Conservation (phyloP, 1,139 yeast species). For the Nakaseomyces uthaithaninus region DNA sequence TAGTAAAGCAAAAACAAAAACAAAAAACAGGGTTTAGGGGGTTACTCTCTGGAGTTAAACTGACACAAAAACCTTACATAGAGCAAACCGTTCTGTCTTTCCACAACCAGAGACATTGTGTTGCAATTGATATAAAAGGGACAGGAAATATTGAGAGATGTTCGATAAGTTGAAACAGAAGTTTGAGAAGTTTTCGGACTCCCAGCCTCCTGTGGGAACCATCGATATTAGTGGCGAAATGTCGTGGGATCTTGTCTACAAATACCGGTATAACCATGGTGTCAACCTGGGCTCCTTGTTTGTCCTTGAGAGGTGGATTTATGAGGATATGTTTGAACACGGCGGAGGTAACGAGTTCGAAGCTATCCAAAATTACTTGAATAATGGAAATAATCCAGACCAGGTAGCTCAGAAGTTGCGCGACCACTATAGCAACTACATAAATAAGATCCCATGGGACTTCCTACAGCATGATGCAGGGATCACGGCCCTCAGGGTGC, state of each 20-base stretch:
- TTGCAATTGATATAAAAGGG: no score
- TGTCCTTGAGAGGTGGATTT: slow-evolving; percentile 72
- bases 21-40: no score
- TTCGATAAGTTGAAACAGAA: slow-evolving; percentile 3
- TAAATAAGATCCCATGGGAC: slow-evolving; percentile 59
- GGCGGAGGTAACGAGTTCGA: slow-evolving; percentile 47
- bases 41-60: no score
- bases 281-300: slow-evolving; percentile 83
- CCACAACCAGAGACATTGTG: no score
- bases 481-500: slow-evolving; percentile 73
- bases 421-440: slow-evolving; percentile 60
- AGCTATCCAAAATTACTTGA: slow-evolving; percentile 47
- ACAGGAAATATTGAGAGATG: not conserved
- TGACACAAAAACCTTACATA: no score
- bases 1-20: no score
- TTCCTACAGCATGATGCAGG: slow-evolving; percentile 54
- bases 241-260: slow-evolving; percentile 40
- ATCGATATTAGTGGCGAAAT: slow-evolving; percentile 8
- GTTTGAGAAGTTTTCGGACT: slow-evolving; percentile 8
- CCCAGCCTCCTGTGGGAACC: slow-evolving; percentile 26
- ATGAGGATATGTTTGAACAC: slow-evolving; percentile 48
- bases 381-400: slow-evolving; percentile 41
- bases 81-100: no score
- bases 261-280: slow-evolving; percentile 65
- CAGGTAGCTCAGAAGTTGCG: slow-evolving; percentile 52